phyloP scores from a whole-genome alignment of 768 basidiomycete species.

The Tricholoma terreum region DNA sequence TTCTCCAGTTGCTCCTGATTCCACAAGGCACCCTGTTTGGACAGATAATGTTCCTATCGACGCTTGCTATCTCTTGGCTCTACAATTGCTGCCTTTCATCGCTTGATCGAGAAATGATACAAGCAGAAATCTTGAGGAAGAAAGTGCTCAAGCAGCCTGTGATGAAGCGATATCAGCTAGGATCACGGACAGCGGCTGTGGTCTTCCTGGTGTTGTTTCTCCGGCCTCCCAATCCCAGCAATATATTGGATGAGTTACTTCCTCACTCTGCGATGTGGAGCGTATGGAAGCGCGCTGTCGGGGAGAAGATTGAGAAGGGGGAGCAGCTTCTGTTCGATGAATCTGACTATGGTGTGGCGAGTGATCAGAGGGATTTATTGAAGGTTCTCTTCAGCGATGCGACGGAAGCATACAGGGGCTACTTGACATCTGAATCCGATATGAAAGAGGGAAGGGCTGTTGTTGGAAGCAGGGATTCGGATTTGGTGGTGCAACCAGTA shows the following conservation, averaged over 20 bases:
- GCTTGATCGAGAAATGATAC: not conserved
- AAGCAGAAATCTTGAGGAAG: not conserved
- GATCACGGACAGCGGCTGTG: conserved; percentile 1
- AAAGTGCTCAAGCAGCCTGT: not conserved
- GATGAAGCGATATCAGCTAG: not conserved
- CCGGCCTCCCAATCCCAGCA: not conserved
- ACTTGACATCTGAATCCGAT: not conserved
- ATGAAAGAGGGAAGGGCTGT: not conserved
- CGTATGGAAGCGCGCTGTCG: not conserved
- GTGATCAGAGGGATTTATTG: not conserved
- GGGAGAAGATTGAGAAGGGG: not conserved
- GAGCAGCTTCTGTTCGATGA: not conserved
- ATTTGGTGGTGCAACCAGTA: no score
- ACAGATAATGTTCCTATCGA: conserved; percentile 28
- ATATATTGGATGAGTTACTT: not conserved
- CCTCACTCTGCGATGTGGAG: not conserved
- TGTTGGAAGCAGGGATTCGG: not conserved
- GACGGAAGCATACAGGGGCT: not conserved
- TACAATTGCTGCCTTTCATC: conserved; percentile 26
- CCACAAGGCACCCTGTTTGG: conserved; percentile 30
- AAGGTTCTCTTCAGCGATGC: not conserved
- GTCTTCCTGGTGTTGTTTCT: not conserved
- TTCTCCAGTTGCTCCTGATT: conserved; percentile 32
- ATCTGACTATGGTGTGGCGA: not conserved
- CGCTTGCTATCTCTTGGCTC: conserved; percentile 26